Evolutionary conservation across 768 basidiomycete species (phyloP).

Genomic region (Kwoniella sp.): DNA sequence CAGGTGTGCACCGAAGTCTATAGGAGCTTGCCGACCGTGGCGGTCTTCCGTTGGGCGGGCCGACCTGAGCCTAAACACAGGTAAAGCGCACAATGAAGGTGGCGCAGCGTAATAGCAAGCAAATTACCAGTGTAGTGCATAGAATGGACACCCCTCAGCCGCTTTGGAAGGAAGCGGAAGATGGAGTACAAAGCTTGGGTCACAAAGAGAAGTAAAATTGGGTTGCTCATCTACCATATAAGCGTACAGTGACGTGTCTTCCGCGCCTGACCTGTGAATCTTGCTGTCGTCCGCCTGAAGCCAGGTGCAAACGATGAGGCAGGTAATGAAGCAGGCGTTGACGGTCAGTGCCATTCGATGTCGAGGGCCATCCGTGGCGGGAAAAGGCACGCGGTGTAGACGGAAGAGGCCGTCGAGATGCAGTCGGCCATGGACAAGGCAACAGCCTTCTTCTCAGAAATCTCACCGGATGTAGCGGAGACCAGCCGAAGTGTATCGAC

Average conservation of each 20-base stretch:
- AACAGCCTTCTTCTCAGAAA: conserved; percentile 20
- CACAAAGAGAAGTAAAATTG: too few relatives aligned
- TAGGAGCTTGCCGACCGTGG: too few relatives aligned
- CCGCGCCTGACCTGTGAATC: not conserved
- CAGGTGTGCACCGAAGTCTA: too few relatives aligned
- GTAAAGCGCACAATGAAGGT: too few relatives aligned
- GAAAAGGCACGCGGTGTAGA: conserved; percentile 31
- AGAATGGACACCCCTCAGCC: too few relatives aligned
- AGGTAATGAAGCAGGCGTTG: conserved; percentile 17
- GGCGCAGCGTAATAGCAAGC: too few relatives aligned
- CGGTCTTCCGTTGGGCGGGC: too few relatives aligned
- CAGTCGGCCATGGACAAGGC: conserved; percentile 25
- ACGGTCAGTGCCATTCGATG: conserved; percentile 17
- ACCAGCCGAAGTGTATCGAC: conserved; percentile 24
- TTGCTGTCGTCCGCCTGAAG: conserved; percentile 13
- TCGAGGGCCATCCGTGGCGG: conserved; percentile 18
- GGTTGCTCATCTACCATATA: too few relatives aligned
- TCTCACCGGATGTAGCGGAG: conserved; percentile 19
- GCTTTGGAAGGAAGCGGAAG: too few relatives aligned
- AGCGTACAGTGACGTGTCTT: conserved; percentile 8
- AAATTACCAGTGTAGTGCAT: too few relatives aligned
- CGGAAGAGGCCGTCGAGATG: conserved; percentile 18
- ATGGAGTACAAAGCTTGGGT: too few relatives aligned
- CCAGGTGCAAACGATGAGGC: conserved; percentile 14
- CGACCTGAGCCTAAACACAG: too few relatives aligned